These are phyloP conservation scores for Blastomyces silverae DNA, from an alignment of 2,329 filamentous ascomycete genomes.

Conservation along the genomic window DNA sequence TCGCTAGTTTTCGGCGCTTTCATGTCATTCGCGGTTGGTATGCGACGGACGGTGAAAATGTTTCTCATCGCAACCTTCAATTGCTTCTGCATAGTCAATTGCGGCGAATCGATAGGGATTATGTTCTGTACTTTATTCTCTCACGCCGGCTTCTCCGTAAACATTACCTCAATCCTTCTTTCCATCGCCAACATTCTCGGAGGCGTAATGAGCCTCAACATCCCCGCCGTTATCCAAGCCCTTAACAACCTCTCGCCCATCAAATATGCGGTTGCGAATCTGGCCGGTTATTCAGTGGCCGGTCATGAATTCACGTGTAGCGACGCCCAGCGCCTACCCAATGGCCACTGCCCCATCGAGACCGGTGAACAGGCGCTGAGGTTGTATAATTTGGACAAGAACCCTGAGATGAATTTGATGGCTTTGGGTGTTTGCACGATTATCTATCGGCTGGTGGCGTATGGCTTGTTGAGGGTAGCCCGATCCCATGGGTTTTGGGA, in stretches of 20 bases:
- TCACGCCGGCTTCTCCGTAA: constrained; percentile 70
- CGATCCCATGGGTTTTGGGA: constrained; percentile 18
- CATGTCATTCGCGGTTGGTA: constrained; percentile 56
- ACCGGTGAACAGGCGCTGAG: constrained; percentile 61
- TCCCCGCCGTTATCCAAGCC: constrained; percentile 58
- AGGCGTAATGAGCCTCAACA: constrained; percentile 63
- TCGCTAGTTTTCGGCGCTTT: constrained; percentile 60
- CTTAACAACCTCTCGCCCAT: constrained; percentile 67
- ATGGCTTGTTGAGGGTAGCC: constrained; percentile 30
- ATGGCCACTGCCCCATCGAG: constrained; percentile 58
- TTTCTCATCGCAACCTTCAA: constrained; percentile 63
- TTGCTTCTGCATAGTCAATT: constrained; percentile 65
- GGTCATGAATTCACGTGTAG: constrained; percentile 59
- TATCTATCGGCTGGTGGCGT: constrained; percentile 55
- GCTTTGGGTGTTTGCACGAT: constrained; percentile 58
- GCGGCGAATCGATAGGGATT: constrained; percentile 69
- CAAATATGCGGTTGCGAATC: constrained; percentile 60
- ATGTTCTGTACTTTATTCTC: constrained; percentile 71
- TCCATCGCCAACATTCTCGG: constrained; percentile 65
- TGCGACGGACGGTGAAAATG: constrained; percentile 56
- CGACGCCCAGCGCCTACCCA: constrained; percentile 51
- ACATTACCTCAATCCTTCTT: constrained; percentile 62
- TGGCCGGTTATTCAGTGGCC: constrained; percentile 59
- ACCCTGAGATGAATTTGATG: constrained; percentile 56
- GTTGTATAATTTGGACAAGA: constrained; percentile 59